Conservation (phyloP, 1,284 basidiomycete species). For the Porogramme epimiltina region DNA sequence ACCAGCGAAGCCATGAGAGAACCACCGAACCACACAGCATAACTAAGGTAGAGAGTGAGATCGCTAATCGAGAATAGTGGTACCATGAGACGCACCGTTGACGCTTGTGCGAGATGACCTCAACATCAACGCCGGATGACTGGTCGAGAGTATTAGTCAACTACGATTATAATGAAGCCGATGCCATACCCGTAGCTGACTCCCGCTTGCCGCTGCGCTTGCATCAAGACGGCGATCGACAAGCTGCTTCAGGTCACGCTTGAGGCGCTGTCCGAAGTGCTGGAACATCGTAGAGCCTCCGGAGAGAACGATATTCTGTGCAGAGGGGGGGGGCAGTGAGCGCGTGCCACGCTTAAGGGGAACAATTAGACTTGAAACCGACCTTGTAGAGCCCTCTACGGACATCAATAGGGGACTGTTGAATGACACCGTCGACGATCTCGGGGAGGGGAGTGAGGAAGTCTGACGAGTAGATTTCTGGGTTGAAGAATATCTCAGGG, state of each 20-base stretch:
- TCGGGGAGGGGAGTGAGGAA: constrained; percentile 97
- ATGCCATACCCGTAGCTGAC: constrained; percentile 66
- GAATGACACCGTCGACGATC: constrained; percentile 96
- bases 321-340: neutral
- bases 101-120: constrained; percentile 98
- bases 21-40: constrained; percentile 99
- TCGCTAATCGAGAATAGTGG: neutral
- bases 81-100: constrained; percentile 66
- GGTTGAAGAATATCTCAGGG: constrained; percentile 99
- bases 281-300: constrained; percentile 99
- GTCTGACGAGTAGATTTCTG: constrained; percentile 97
- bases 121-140: constrained; percentile 94
- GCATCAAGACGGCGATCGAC: constrained; percentile 90
- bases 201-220: constrained; percentile 77
- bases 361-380: constrained; percentile 9
- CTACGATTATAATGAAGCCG: neutral
- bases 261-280: constrained; percentile 94
- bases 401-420: constrained; percentile 95
- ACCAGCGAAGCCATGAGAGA: constrained; percentile 91
- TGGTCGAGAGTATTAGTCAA: constrained; percentile 34
- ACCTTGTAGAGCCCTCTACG: constrained; percentile 94
- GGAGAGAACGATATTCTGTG: constrained; percentile 88
- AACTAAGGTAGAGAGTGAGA: constrained; percentile 44
- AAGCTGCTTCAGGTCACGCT: constrained; percentile 92
- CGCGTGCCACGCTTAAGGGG: neutral